Conservation (phyloP, 2,329 filamentous ascomycete species). For the Fusarium praegraminearum region DNA sequence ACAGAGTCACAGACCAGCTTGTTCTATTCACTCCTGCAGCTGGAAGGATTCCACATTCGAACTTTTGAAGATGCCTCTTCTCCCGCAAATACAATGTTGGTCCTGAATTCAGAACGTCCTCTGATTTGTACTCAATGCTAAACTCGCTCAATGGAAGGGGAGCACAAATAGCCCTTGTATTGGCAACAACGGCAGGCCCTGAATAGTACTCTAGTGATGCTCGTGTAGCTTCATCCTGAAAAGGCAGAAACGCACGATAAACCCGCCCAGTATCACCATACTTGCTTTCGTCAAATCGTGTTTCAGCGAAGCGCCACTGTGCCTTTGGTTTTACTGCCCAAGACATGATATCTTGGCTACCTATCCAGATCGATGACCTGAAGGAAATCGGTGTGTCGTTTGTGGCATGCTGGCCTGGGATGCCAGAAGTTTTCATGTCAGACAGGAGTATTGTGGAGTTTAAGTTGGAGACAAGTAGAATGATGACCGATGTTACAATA, state of each 20-base stretch:
- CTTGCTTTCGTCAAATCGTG: background rate
- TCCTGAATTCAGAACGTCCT: background rate
- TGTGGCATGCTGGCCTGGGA: background rate
- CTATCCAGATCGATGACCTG: too few species aligned
- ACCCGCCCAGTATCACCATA: conserved; percentile 5
- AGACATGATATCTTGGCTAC: background rate
- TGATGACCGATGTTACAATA: background rate
- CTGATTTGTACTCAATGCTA: background rate
- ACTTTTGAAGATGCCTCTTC: too few species aligned
- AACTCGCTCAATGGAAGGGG: background rate
- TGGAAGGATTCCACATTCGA: too few species aligned
- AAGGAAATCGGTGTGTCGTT: too few species aligned
- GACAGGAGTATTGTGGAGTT: conserved; percentile 25
- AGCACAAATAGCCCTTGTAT: background rate
- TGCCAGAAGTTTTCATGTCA: background rate
- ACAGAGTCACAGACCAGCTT: too few species aligned
- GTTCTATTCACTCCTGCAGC: too few species aligned
- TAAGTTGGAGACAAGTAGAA: conserved; percentile 7
- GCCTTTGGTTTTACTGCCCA: conserved; percentile 5
- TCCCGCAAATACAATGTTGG: too few species aligned
- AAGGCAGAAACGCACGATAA: conserved; percentile 16
- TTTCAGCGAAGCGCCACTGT: conserved; percentile 21
- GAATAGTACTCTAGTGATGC: background rate
- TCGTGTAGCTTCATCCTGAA: background rate
- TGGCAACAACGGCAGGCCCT: background rate